phyloP scores from a whole-genome alignment of 495 filamentous ascomycete species.

The Neurospora tetraspora region DNA sequence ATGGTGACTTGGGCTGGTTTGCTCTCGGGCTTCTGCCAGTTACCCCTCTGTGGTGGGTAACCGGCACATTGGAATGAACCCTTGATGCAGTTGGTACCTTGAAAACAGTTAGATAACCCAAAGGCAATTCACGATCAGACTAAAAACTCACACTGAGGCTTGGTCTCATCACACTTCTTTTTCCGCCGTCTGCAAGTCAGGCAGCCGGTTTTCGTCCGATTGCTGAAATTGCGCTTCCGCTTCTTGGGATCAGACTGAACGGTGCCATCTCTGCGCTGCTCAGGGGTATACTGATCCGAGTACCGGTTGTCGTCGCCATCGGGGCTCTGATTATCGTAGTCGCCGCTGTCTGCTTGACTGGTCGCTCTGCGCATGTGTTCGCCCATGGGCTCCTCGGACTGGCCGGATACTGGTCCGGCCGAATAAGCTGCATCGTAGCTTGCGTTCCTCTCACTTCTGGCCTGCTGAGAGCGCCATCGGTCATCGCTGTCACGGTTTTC shows the following conservation, averaged over 20 bases:
- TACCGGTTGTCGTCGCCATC: conserved; percentile 38
- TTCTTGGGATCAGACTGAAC: conserved; percentile 65
- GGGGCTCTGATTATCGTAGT: conserved; percentile 38
- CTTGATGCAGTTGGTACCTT: conserved; percentile 86
- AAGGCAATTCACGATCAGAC: neutral
- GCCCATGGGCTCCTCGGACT: conserved; percentile 36
- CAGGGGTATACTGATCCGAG: conserved; percentile 33
- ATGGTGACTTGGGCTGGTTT: conserved; percentile 61
- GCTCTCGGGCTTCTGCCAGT: conserved; percentile 56
- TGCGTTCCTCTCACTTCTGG: conserved; percentile 31
- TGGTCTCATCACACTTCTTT: conserved; percentile 97
- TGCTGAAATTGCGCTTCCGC: conserved; percentile 85
- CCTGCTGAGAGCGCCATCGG: conserved; percentile 34
- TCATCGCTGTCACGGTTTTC: conserved; percentile 29
- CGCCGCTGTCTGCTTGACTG: conserved; percentile 29
- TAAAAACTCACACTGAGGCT: conserved; percentile 70
- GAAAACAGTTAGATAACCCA: conserved; percentile 9
- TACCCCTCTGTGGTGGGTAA: conserved; percentile 63
- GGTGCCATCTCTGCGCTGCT: conserved; percentile 37
- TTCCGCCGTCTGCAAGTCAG: conserved; percentile 90
- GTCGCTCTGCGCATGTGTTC: conserved; percentile 30
- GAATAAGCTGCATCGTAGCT: conserved; percentile 34
- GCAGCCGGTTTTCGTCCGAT: conserved; percentile 94
- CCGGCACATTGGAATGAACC: conserved; percentile 90
- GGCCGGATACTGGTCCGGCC: conserved; percentile 28